Conservation (phyloP, 768 basidiomycete species). For the Auricularia cornea region DNA sequence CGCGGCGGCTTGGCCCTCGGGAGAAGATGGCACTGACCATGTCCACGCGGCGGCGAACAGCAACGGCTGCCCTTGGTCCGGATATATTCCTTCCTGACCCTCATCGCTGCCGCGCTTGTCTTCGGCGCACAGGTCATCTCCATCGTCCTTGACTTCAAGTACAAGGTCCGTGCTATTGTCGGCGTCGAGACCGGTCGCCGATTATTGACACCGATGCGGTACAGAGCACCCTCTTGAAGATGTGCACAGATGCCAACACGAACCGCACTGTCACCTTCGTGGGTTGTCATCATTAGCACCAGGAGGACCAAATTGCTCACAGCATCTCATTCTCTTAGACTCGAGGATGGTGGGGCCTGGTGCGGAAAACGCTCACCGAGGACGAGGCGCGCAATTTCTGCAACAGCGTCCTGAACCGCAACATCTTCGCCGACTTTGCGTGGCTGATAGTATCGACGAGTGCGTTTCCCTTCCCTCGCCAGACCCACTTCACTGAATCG, state of each 20-base stretch:
- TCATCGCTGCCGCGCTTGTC: conserved; percentile 39
- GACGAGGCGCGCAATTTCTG: conserved; percentile 33
- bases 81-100: conserved; percentile 46
- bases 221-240: conserved; percentile 45
- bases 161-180: conserved; percentile 52
- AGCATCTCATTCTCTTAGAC: conserved; percentile 1
- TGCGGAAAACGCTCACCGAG: conserved; percentile 16
- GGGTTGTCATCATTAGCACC: conserved; percentile 14
- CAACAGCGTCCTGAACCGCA: conserved; percentile 45
- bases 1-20: conserved; percentile 16
- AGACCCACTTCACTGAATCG: no score
- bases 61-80: conserved; percentile 48
- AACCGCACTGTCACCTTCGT: conserved; percentile 27
- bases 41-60: conserved; percentile 22
- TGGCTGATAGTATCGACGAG: conserved; percentile 50
- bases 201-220: not conserved
- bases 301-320: not conserved
- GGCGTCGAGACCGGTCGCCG: not conserved
- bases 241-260: conserved; percentile 40
- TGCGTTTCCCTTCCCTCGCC: no score
- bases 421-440: conserved; percentile 63
- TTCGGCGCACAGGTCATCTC: conserved; percentile 45
- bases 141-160: conserved; percentile 54
- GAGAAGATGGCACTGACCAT: not conserved
- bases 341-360: conserved; percentile 50